Conservation (phyloP, 768 basidiomycete genomes). For the Rhodotorula taiwanensis region DNA sequence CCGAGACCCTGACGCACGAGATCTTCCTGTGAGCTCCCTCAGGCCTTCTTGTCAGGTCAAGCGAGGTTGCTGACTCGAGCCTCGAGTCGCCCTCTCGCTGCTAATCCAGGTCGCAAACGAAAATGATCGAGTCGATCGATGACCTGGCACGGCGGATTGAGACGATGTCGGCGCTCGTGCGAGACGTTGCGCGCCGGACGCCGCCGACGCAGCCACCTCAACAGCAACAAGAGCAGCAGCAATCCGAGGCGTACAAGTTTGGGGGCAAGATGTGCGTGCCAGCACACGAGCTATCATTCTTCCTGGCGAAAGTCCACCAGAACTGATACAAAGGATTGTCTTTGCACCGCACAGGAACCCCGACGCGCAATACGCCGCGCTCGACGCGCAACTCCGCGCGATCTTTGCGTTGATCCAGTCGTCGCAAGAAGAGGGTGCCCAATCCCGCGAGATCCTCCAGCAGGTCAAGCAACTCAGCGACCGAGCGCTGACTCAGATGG, state of each 20-base stretch:
- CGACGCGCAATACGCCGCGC: neutral
- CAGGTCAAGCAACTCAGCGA: neutral
- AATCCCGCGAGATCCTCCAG: neutral
- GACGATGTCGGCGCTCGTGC: slow-evolving; percentile 8
- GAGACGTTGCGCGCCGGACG: neutral
- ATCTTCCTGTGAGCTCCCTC: slow-evolving; percentile 29
- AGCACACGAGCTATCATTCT: too few relatives aligned
- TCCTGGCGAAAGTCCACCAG: too few relatives aligned
- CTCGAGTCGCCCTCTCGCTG: neutral
- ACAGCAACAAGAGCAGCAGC: too few relatives aligned
- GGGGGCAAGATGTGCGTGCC: too few relatives aligned
- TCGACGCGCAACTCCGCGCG: neutral
- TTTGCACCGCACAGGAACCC: neutral
- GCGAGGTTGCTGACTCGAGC: neutral
- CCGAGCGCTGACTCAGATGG: neutral
- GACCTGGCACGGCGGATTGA: slow-evolving; percentile 38
- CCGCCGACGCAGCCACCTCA: too few relatives aligned
- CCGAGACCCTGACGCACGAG: slow-evolving; percentile 34
- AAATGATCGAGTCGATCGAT: slow-evolving; percentile 39
- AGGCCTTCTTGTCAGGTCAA: too few relatives aligned
- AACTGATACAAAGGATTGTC: too few relatives aligned
- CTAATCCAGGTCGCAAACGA: slow-evolving; percentile 26
- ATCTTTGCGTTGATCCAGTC: neutral
- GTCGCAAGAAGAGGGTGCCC: neutral
- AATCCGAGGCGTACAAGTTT: too few relatives aligned